Evolutionary conservation across 2,329 filamentous ascomycete genomes (phyloP), one percentile per base, ranked within the genome.

Genomic region (Didymella glomerata): DNA sequence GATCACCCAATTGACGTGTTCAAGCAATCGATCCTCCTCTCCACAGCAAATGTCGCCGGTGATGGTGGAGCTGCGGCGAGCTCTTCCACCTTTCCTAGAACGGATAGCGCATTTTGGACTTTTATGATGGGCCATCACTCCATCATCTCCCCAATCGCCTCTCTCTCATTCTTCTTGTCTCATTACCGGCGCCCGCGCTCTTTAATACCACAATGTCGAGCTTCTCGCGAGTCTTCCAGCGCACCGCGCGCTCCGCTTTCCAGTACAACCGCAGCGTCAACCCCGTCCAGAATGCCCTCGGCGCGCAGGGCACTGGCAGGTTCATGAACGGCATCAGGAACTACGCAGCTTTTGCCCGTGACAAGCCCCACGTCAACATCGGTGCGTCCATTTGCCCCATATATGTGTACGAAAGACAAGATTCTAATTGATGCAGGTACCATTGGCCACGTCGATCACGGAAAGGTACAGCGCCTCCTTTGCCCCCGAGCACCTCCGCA

Each of bases 401-500:
- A 20, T 7, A 48, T 1, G 8, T 32, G n/a, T n/a, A 7, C 6
- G 9, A 14, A 7, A 22, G n/a, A 38, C 54, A 13, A 8, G n/a
- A 5, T 24, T 30, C 64, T 71, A 61, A 72, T 49, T 42, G 25
- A 4, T 18, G 30, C 54, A 93, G 90, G 90, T 79, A 99, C 95
- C 72, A 99, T 99, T 82, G 95, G 95, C 73, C 95, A 99, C 85
- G 95, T 99, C 82, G 95, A 99, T 87, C 94, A 99, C 84, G 94
- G 94, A 84, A 99, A 99, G 91, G 93, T 96, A 68, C 41, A 57
- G 28, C 55, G 28, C 59, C 54, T 44, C 32, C 32, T 49, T 42
- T 62, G 55, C 45, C 66, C 67, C 44, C 44, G 44, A 45, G 46
- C 41, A 67, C 48, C 30, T 55, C 56, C 71, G 60, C 41, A 49